A percentile compares a stretch with the other conserved stretches of the same genome.
These are phyloP conservation scores for Solanum paucissectum DNA, from an alignment of 257 asterid species.

Conservation along the genomic window DNA sequence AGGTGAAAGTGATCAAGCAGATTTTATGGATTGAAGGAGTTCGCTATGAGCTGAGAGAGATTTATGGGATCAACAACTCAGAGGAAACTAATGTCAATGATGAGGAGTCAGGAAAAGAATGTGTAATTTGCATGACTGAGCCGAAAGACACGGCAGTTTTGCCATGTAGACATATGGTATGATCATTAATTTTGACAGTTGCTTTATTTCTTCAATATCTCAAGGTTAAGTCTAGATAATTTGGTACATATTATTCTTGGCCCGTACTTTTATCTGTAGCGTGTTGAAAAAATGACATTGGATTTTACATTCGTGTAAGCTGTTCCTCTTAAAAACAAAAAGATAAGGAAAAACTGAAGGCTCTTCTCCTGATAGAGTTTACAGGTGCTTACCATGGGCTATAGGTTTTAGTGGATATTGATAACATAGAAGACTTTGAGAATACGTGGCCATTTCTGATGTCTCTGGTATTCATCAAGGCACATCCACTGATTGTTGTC, in stretches of 20 bases:
- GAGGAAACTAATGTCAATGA: slow-evolving; percentile 38
- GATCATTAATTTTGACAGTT: slow-evolving; percentile 7
- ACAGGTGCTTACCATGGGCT: not conserved
- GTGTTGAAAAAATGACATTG: too few relatives aligned
- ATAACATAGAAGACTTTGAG: not conserved
- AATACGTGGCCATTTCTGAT: not conserved
- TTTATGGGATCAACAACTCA: slow-evolving; percentile 58
- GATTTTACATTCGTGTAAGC: not conserved
- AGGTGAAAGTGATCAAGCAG: slow-evolving; percentile 69
- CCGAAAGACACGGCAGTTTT: slow-evolving; percentile 77
- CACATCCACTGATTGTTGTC: not conserved
- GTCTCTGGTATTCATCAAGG: not conserved
- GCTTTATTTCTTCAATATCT: not conserved
- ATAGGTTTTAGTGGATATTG: not conserved
- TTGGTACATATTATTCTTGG: not conserved
- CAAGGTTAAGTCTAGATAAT: not conserved
- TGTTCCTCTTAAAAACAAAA: not conserved
- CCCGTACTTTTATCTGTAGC: not conserved
- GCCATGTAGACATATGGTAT: slow-evolving; percentile 98
- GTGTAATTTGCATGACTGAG: slow-evolving; percentile 94
- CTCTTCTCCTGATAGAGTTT: not conserved
- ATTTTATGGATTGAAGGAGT: slow-evolving; percentile 63
- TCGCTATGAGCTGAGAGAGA: slow-evolving; percentile 85
- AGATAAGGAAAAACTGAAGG: not conserved
- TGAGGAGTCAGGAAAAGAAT: slow-evolving; percentile 70